Conservation (phyloP, 2,329 filamentous ascomycete genomes). For the Microdochium trichocladiopsis region DNA sequence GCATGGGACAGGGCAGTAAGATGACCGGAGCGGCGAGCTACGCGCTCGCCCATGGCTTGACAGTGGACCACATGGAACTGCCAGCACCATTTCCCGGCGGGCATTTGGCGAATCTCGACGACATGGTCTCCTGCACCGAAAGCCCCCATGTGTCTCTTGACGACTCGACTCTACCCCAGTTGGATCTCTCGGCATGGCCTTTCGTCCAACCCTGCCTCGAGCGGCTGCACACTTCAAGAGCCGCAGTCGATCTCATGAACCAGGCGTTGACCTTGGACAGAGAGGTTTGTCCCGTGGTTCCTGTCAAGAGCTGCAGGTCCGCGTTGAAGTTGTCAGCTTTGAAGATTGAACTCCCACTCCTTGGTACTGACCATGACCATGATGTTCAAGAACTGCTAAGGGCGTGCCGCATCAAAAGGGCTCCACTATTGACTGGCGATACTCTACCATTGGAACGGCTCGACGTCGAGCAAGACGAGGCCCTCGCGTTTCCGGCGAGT, state of each 20-base stretch:
- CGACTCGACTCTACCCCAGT: background rate
- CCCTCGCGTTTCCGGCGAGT: slow-evolving; percentile 13
- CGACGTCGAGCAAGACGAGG: slow-evolving; percentile 12
- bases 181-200: background rate
- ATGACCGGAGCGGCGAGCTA: background rate
- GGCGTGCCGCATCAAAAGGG: slow-evolving; percentile 7
- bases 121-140: background rate
- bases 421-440: slow-evolving; percentile 5
- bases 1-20: background rate
- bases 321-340: slow-evolving; percentile 4
- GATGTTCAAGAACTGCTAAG: slow-evolving; percentile 13
- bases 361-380: slow-evolving; percentile 16
- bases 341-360: slow-evolving; percentile 17
- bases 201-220: background rate
- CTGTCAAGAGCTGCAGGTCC: background rate
- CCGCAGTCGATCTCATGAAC: slow-evolving; percentile 5
- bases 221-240: background rate
- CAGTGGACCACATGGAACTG: background rate
- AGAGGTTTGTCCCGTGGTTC: background rate
- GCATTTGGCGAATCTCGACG: background rate
- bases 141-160: background rate
- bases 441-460: slow-evolving; percentile 17
- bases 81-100: background rate
- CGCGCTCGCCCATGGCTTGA: background rate
- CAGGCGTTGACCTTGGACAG: slow-evolving; percentile 4